Evolutionary conservation across 805 yeast species (phyloP), one percentile per base, ranked within the genome.

Genomic region (Ogataea naganishii): DNA sequence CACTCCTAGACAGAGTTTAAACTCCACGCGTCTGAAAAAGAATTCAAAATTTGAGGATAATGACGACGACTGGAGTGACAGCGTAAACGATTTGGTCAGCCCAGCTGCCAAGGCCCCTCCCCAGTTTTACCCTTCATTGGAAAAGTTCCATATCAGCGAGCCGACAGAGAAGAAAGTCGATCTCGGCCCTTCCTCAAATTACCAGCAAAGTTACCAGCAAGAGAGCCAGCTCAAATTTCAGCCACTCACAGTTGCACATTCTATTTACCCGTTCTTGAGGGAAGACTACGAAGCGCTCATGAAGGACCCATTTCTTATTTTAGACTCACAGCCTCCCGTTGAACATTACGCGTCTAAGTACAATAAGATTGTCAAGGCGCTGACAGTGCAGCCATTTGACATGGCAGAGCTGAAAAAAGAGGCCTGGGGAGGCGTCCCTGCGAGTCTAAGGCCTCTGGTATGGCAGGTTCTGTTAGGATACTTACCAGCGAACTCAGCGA

Each of bases 341-440:
- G 34, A 34, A 33, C 64, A 54, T 20, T 60, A 71, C 22, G 64
- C 74, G 26, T 65, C 78, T 12, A 67, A 83, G 33, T 76, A 79
- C 43, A 59, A 67, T 27, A 75, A 75, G 50, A 85, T 86, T 52
- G 79, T 77, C 32, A 63, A 64, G 18, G 64, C 84, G 3, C 54
- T 89, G 20, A 56, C 61, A 6, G 57, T 55, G 16, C 65, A 65
- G 31, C 59, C 62, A n/a, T 74, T 88, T 21, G 82, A 84, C 40
- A 52, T 83, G 35, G 66, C 64, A 28, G 86, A 78, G 29, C 62
- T 92, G 31, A 69, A 84, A 38, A 75, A 80, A 47, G 66, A 86
- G 29, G 72, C 96, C 12, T 92, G 98, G 97, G 81, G 88, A 44
- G 98, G 99, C 2, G 72, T 92, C 5, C 97, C 98, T 0, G 59